phyloP scores from a whole-genome alignment of 1,284 basidiomycete genomes.

The Phylloporus sp. region DNA sequence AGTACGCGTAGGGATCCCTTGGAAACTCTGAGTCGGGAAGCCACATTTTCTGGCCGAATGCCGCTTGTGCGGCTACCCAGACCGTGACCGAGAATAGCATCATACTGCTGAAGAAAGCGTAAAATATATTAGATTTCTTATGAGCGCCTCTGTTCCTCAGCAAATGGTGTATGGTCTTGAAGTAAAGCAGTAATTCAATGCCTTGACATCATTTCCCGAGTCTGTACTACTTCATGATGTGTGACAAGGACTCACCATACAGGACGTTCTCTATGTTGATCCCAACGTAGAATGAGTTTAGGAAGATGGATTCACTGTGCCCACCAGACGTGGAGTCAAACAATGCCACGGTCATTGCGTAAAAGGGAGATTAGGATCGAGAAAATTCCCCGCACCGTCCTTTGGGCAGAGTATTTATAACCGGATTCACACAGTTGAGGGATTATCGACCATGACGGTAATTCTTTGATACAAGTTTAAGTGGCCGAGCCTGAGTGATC shows the following conservation, averaged over 20 bases:
- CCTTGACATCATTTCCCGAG: background rate
- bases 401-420: background rate
- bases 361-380: background rate
- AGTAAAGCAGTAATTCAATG: conserved; percentile 3
- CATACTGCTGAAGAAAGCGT: conserved; percentile 2
- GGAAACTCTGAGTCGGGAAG: background rate
- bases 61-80: conserved; percentile 13
- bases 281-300: conserved; percentile 4
- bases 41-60: conserved; percentile 20
- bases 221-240: background rate
- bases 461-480: no score
- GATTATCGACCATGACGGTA: background rate
- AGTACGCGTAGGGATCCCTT: background rate
- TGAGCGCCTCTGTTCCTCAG: background rate
- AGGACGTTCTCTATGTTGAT: conserved; percentile 5
- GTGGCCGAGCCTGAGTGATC: no score
- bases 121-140: background rate
- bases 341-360: background rate
- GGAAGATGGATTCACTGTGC: background rate
- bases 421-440: background rate
- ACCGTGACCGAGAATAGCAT: conserved; percentile 8
- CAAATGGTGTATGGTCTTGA: conserved; percentile 1
- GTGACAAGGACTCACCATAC: background rate
- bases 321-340: background rate
- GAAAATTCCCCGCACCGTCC: background rate